Conservation (phyloP, 2,329 filamentous ascomycete genomes). For the Colletotrichum incanum region DNA sequence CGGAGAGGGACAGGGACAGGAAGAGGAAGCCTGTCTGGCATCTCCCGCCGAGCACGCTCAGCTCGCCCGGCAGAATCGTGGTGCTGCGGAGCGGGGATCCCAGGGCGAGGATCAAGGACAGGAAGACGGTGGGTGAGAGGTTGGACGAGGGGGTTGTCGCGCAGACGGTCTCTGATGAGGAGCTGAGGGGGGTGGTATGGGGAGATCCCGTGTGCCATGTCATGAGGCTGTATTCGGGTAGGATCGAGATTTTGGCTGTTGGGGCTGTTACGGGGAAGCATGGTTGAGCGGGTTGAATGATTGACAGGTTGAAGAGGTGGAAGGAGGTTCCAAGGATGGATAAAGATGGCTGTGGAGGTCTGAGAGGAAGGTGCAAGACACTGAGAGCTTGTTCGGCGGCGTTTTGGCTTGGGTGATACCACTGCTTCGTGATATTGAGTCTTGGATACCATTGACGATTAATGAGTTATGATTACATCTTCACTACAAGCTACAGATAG, state of each 20-base stretch:
- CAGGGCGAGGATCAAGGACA: conserved; percentile 55
- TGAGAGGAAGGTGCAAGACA: too few relatives aligned
- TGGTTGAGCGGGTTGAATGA: conserved; percentile 2
- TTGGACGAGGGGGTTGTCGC: conserved; percentile 77
- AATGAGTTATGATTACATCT: conserved; percentile 1
- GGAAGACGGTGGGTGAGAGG: conserved; percentile 65
- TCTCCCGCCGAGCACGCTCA: conserved; percentile 77
- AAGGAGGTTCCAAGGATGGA: accelerated
- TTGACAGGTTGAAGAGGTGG: background rate
- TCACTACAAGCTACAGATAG: too few relatives aligned
- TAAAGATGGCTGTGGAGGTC: too few relatives aligned
- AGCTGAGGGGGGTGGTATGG: conserved; percentile 81
- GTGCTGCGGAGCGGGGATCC: conserved; percentile 71
- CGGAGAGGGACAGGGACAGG: conserved; percentile 48
- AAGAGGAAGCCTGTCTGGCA: conserved; percentile 66
- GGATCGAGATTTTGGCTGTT: conserved; percentile 81
- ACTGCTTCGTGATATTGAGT: background rate
- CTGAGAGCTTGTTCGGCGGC: background rate
- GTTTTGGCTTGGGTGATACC: conserved; percentile 8
- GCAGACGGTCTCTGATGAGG: conserved; percentile 76
- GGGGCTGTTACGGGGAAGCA: conserved; percentile 72
- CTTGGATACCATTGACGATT: conserved; percentile 10
- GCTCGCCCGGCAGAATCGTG: conserved; percentile 79
- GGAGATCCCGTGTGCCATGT: conserved; percentile 86
- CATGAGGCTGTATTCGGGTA: conserved; percentile 82